These are phyloP conservation scores for Kokia cookei DNA, from an alignment of 441 rosid genomes.

Conservation along the genomic window DNA sequence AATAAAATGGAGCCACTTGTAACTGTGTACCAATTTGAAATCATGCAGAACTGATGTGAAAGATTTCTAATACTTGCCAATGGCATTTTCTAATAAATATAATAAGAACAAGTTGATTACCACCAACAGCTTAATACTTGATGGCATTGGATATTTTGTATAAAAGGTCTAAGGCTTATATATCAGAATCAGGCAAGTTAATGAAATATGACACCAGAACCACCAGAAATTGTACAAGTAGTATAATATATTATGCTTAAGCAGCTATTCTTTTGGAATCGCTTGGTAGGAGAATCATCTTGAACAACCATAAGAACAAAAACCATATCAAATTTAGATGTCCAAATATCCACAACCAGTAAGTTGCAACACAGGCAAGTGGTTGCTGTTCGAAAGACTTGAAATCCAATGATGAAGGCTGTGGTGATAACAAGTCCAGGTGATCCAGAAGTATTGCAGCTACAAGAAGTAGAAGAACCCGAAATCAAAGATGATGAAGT, in stretches of 20 bases:
- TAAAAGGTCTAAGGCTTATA: background rate
- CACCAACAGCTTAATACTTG: background rate
- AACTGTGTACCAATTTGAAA: background rate
- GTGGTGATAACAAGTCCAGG: constrained; percentile 63
- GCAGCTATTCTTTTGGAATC: background rate
- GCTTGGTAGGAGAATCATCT: background rate
- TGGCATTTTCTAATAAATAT: background rate
- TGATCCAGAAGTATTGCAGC: constrained; percentile 69
- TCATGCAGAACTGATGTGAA: background rate
- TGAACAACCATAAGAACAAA: background rate
- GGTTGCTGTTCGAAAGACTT: background rate
- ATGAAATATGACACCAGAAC: background rate
- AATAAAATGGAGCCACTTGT: background rate
- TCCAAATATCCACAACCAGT: background rate
- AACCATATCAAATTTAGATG: background rate
- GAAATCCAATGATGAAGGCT: constrained; percentile 48
- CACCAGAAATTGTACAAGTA: background rate
- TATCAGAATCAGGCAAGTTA: background rate
- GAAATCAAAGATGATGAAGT: constrained; percentile 61
- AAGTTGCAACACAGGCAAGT: background rate
- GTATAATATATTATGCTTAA: background rate
- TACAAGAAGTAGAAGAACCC: constrained; percentile 71
- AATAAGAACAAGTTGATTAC: background rate
- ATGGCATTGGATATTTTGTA: background rate
- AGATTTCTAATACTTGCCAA: background rate